Base-by-base conservation (phyloP, 129 eudicot species). In the Flaveria trinervia region DNA sequence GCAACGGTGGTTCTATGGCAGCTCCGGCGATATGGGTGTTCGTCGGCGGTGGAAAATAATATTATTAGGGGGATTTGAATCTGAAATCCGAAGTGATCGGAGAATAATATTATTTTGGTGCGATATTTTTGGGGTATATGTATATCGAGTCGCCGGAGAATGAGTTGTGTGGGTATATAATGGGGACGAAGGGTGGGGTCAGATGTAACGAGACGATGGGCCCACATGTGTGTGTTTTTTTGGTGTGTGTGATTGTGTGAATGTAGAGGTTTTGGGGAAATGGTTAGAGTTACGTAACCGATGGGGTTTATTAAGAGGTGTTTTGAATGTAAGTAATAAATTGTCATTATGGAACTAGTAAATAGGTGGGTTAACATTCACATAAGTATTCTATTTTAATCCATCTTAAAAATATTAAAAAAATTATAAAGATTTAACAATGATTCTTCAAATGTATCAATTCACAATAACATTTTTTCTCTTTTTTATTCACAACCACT, bases 11-110 rank as follows among this genome's bases (percentile, higher is more conserved):
- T 20, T 20, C 22, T 30, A 30, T 4, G 36, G 36, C 36, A 30
- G 36, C 36, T 30, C 36, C 36, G 36, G 36, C 36, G 36, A 28
- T 28, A 28, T 28, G 33, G 33, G 33, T 28, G 4, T 28, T 28
- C 33, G 33, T 28, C 39, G 39, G 7, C 39, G 39, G 39, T 4
- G 39, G 39, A 33, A 33, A 33, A 33, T 33, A 33, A 33, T 33
- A 33, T 33, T 33, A 33, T 4, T 5, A 61, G 10, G 45, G 36
- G 65, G 13, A 72, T 22, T 64, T 22, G 49, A 64, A 72, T 72
- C 78, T 72, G 60, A 72, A 6, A 33, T 65, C 83, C 83, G 46
- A 9, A 78, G 18, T 78, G 46, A 39, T 59, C 82, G 82, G 82
- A 70, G 28, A 44, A 57, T 51, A 50, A 78, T 45, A 8, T 44